Base-by-base conservation (phyloP, 2,329 filamentous ascomycete genomes). In the Lachnum nothofagi region DNA sequence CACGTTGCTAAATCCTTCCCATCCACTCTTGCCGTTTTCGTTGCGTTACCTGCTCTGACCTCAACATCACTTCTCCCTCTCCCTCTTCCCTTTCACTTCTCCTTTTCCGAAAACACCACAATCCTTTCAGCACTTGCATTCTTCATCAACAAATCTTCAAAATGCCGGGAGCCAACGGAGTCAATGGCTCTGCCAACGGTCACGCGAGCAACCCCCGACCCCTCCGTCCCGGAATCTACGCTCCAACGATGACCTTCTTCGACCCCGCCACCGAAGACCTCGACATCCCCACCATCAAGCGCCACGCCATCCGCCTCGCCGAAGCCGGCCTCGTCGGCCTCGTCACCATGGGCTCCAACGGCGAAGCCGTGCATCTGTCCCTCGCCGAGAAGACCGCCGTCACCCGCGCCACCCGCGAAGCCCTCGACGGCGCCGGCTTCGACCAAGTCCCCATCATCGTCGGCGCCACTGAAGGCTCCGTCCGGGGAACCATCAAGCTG, bases 201-300 rank as follows among this genome's bases (percentile, higher is more conserved):
- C 64, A 67, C 57, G 55, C 65, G 51, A 64, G 68, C 55, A 55
- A 69, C 16, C 71, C 71, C 53, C 71, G 77, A 50, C 76, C 83
- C 55, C 79, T 94, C 47, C 85, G 86, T 38, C 84, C 85, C 63
- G 88, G 88, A 66, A 90, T 93, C 66, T 94, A 93, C 69, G 86
- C 86, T 52, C 89, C 89, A 22, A 91, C 86, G 52, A 88, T 93
- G 83, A 94, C 88, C 62, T 94, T 95, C 68, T 95, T 95, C 74
- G 75, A 91, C 69, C 77, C 85, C 5, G 78, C 84, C 56, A 93
- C 87, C 39, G 89, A 95, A 70, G 87, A 93, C 42, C 77, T 95
- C 61, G 89, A 95, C 64, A 81, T 91, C 55, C 76, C 85, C 29
- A 79, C 79, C 51, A 87, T 93, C 71, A 86, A 88, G 70, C 85